These are phyloP conservation scores for Delonix regia DNA, from an alignment of 306 rosid genomes.

Conservation along the genomic window DNA sequence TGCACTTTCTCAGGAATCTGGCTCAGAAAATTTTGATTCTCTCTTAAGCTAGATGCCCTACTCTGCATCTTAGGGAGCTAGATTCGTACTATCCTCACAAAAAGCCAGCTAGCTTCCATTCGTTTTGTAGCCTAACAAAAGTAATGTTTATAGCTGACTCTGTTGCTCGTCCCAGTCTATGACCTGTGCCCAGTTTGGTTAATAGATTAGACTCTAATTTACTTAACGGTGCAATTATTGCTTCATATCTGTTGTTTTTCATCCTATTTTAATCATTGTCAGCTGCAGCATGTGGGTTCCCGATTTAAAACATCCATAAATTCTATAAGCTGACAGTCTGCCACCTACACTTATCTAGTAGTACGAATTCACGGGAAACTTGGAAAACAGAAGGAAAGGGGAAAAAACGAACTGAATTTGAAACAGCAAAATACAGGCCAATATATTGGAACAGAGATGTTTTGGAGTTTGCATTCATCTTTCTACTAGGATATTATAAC, in stretches of 20 bases:
- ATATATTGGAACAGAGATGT: slow-evolving; percentile 17
- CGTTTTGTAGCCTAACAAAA: slow-evolving; percentile 21
- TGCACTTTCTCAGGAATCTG: slow-evolving; percentile 12
- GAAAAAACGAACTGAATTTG: background rate
- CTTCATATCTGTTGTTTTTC: background rate
- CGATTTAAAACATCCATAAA: slow-evolving; percentile 31
- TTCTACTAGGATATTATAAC: too few species aligned
- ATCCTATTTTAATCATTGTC: slow-evolving; percentile 31
- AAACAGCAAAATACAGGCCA: background rate
- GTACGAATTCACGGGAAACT: slow-evolving; percentile 24
- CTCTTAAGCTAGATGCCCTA: slow-evolving; percentile 38
- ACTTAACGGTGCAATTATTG: slow-evolving; percentile 19
- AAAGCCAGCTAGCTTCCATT: slow-evolving; percentile 43
- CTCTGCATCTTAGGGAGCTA: slow-evolving; percentile 35
- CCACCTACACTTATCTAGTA: slow-evolving; percentile 14
- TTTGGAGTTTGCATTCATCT: background rate
- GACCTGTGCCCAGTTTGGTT: slow-evolving; percentile 14
- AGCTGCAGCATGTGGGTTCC: slow-evolving; percentile 39
- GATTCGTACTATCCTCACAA: slow-evolving; percentile 48
- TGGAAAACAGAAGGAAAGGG: background rate
- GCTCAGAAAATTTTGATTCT: slow-evolving; percentile 44
- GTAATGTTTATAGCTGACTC: slow-evolving; percentile 13
- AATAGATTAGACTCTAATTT: slow-evolving; percentile 24
- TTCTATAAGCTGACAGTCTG: slow-evolving; percentile 38
- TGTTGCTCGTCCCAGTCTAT: slow-evolving; percentile 9